Conservation (phyloP, 2,329 filamentous ascomycete genomes). For the Aureobasidium uvarum region DNA sequence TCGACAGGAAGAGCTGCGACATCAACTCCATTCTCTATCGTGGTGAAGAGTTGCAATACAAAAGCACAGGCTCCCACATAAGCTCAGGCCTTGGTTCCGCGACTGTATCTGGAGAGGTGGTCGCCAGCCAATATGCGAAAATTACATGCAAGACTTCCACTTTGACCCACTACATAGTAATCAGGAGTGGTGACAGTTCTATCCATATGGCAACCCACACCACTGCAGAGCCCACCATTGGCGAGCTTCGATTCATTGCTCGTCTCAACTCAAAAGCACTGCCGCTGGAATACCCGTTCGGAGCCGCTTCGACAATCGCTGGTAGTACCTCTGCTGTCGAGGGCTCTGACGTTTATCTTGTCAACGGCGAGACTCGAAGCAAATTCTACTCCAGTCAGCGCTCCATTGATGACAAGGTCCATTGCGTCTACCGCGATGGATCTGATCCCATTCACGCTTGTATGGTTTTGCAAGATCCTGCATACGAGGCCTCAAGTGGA, state of each 20-base stretch:
- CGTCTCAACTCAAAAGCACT: slow-evolving; percentile 52
- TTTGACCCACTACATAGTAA: slow-evolving; percentile 64
- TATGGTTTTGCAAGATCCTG: slow-evolving; percentile 55
- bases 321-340: slow-evolving; percentile 55
- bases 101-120: slow-evolving; percentile 49
- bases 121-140: slow-evolving; percentile 54
- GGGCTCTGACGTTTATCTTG: slow-evolving; percentile 53
- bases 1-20: slow-evolving; percentile 55
- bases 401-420: slow-evolving; percentile 66
- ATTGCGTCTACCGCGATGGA: slow-evolving; percentile 58
- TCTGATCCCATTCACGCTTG: slow-evolving; percentile 55
- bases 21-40: slow-evolving; percentile 63
- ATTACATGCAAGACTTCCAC: slow-evolving; percentile 60
- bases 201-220: slow-evolving; percentile 60
- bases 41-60: slow-evolving; percentile 59
- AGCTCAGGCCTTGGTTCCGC: slow-evolving; percentile 58
- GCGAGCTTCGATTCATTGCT: slow-evolving; percentile 63
- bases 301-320: slow-evolving; percentile 54
- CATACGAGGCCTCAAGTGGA: slow-evolving; percentile 62
- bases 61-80: slow-evolving; percentile 55
- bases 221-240: slow-evolving; percentile 45
- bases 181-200: slow-evolving; percentile 58
- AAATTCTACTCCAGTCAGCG: slow-evolving; percentile 69
- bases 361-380: slow-evolving; percentile 62
- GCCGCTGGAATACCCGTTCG: slow-evolving; percentile 41